A percentile compares a stretch with the other conserved stretches of the same genome.
Conservation (phyloP, 805 yeast species). For the Millerozyma acaciae region DNA sequence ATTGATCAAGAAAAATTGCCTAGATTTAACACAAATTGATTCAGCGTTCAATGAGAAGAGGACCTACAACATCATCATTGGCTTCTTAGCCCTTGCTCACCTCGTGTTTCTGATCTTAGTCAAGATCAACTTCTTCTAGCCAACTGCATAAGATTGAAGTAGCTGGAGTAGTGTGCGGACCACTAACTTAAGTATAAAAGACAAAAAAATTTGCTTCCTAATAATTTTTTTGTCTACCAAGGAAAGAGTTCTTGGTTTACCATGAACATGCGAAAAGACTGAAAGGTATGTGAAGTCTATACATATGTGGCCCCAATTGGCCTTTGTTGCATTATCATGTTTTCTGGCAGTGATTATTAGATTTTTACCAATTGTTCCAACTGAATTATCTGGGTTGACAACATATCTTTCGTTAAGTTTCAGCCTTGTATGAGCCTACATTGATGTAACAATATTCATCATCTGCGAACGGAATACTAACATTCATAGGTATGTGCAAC, state of each 20-base stretch:
- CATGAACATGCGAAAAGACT: conserved; percentile 14
- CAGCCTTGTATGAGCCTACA: conserved; percentile 49
- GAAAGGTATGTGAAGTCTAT: conserved; percentile 22
- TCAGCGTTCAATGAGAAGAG: conserved; percentile 28
- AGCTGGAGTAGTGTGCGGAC: neutral
- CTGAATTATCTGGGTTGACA: conserved; percentile 49
- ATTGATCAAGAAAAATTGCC: conserved; percentile 30
- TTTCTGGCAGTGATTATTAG: conserved; percentile 44
- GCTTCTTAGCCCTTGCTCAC: conserved; percentile 47
- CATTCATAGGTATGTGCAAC: conserved; percentile 7
- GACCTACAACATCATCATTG: conserved; percentile 32
- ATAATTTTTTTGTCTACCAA: neutral
- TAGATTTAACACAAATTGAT: conserved; percentile 23
- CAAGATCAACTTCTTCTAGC: conserved; percentile 61
- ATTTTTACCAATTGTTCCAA: conserved; percentile 50
- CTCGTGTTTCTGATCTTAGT: conserved; percentile 58
- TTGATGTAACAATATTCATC: neutral
- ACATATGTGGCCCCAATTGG: neutral
- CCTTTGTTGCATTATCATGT: neutral
- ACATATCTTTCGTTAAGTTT: conserved; percentile 48
- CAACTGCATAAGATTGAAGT: conserved; percentile 9
- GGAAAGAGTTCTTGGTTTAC: neutral
- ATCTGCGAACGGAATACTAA: conserved; percentile 13
- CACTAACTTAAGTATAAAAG: no score
- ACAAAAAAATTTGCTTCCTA: no score